phyloP scores from a whole-genome alignment of 768 basidiomycete genomes.

The Boletus eberwhitei region DNA sequence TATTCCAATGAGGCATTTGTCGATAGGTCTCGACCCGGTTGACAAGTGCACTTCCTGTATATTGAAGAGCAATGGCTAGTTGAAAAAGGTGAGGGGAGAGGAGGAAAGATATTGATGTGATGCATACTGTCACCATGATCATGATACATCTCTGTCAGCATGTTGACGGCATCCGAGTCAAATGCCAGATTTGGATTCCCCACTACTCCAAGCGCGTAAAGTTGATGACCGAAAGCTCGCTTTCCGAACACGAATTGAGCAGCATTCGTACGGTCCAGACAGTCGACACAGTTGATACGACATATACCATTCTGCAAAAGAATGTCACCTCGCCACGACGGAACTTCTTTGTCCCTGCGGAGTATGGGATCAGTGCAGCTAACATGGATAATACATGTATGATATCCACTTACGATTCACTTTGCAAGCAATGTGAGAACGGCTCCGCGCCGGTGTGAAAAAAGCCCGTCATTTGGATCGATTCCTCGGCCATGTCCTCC shows the following conservation, averaged over 20 bases:
- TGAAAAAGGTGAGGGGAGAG: background rate
- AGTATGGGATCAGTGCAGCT: background rate
- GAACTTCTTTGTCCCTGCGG: constrained; percentile 31
- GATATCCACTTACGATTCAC: constrained; percentile 30
- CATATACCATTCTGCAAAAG: constrained; percentile 89
- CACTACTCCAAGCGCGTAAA: constrained; percentile 91
- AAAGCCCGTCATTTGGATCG: constrained; percentile 86
- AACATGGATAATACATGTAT: background rate
- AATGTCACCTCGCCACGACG: constrained; percentile 59
- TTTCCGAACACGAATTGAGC: constrained; percentile 97
- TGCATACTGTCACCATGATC: constrained; percentile 91
- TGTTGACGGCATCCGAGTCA: constrained; percentile 92
- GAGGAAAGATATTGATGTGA: background rate
- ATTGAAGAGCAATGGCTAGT: constrained; percentile 89
- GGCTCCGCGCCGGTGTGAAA: constrained; percentile 94
- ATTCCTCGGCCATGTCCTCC: constrained; percentile 93
- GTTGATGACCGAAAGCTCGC: constrained; percentile 89
- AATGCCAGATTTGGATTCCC: constrained; percentile 82
- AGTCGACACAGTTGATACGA: constrained; percentile 95
- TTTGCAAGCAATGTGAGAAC: constrained; percentile 62
- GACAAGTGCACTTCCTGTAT: constrained; percentile 94
- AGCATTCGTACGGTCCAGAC: constrained; percentile 93
- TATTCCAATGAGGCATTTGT: constrained; percentile 95
- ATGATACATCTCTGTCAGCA: constrained; percentile 98
- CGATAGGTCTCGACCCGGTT: constrained; percentile 96